Evolutionary conservation across 768 basidiomycete species (phyloP).

Genomic region (Pisolithus albus): DNA sequence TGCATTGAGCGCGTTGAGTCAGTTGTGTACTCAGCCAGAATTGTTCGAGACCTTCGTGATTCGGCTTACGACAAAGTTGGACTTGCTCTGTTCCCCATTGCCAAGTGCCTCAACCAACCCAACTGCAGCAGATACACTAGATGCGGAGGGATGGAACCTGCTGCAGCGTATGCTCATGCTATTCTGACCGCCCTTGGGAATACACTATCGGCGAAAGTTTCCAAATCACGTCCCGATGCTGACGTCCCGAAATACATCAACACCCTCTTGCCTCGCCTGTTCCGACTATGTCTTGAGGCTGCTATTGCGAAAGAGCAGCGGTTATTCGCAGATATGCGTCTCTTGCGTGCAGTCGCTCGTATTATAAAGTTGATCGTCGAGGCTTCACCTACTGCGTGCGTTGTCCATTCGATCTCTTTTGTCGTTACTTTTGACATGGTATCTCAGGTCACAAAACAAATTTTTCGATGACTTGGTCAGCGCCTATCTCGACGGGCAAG

Average conservation of each 20-base stretch:
- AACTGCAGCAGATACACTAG: neutral
- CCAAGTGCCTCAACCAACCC: slow-evolving; percentile 13
- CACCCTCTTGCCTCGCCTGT: slow-evolving; percentile 63
- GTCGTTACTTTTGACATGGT: slow-evolving; percentile 1
- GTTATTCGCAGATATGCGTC: slow-evolving; percentile 32
- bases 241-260: slow-evolving; percentile 83
- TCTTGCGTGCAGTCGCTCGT: slow-evolving; percentile 42
- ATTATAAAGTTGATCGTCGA: slow-evolving; percentile 66
- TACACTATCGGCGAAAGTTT: slow-evolving; percentile 49
- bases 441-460: slow-evolving; percentile 49
- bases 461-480: slow-evolving; percentile 40
- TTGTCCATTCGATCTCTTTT: slow-evolving; percentile 9
- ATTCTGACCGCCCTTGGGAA: slow-evolving; percentile 65
- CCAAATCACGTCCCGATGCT: slow-evolving; percentile 39
- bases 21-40: slow-evolving; percentile 62
- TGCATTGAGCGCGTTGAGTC: slow-evolving; percentile 59
- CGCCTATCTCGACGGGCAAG: slow-evolving; percentile 38
- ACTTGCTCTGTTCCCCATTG: slow-evolving; percentile 47
- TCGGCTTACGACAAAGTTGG: slow-evolving; percentile 70
- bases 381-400: slow-evolving; percentile 59
- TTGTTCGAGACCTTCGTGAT: slow-evolving; percentile 85
- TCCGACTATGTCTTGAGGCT: slow-evolving; percentile 51
- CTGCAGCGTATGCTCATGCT: slow-evolving; percentile 81
- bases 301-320: slow-evolving; percentile 22
- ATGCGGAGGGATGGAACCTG: slow-evolving; percentile 43